Evolutionary conservation across 148 eudicot species (phyloP).

Genomic region (Dysphania ambrosioides): DNA sequence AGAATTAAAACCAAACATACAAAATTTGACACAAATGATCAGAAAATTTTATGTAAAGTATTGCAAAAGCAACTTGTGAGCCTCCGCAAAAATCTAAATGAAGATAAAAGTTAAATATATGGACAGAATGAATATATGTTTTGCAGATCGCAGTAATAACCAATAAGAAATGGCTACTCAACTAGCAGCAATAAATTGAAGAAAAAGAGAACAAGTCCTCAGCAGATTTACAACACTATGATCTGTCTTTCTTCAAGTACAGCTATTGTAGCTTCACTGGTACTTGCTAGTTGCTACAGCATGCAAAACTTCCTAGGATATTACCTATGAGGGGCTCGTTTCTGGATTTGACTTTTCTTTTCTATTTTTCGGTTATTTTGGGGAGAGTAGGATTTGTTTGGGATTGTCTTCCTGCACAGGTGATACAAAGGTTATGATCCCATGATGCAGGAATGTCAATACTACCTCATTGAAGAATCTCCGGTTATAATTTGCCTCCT

Average conservation of each 20-base stretch:
- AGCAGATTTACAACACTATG: constrained; percentile 17
- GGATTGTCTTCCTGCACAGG: constrained; percentile 22
- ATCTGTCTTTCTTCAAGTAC: constrained; percentile 10
- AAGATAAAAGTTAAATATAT: not conserved
- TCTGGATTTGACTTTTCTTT: not conserved
- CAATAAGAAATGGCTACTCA: constrained; percentile 18
- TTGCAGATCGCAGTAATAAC: not conserved
- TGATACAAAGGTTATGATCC: not conserved
- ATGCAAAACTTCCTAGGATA: constrained; percentile 20
- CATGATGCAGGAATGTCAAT: constrained; percentile 8
- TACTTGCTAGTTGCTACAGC: constrained; percentile 20
- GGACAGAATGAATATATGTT: constrained; percentile 5
- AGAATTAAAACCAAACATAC: no score
- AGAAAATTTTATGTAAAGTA: no score
- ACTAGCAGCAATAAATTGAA: constrained; percentile 19
- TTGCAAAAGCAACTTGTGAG: no score
- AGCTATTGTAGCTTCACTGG: constrained; percentile 17
- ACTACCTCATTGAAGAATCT: constrained; percentile 10
- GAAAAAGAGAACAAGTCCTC: constrained; percentile 8
- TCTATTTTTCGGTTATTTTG: not conserved
- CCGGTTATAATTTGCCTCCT: constrained; percentile 36
- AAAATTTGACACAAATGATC: no score
- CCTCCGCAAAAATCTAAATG: no score
- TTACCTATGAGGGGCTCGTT: constrained; percentile 9
- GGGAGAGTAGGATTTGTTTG: not conserved